Base-by-base conservation (phyloP, 768 basidiomycete genomes). In the Tremella mesenterica region DNA sequence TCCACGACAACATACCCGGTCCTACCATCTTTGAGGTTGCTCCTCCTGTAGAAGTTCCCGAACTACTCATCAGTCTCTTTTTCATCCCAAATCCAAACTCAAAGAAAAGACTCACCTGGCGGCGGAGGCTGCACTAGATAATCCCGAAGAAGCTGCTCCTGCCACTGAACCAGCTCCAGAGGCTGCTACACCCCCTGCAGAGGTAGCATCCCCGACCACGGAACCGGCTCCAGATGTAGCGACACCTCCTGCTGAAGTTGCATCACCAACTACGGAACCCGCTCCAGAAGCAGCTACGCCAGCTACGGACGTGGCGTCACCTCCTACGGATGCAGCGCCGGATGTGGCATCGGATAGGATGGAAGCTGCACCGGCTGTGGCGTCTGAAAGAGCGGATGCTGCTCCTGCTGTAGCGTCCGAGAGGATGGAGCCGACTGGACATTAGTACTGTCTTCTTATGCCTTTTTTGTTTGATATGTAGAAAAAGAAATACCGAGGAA, bases 201-300 rank as follows among this genome's bases (percentile, higher is more conserved):
- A 16, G 14, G 44, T 27, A 16, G 46, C 52, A 26, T 16, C 49
- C 18, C 34, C 26, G n/a, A 25, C 53, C 28, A 48, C 23, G 23
- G 47, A 48, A 8, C 26, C 47, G 3, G 50, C 57, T 5, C 34
- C 56, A 14, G 56, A 57, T 13, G 56, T 58, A 10, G 52, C 56
- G 26, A 41, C 44, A 10, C 50, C 54, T 21, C 52, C 30, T 8
- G 20, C 46, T 0, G 59, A 53, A 18, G 59, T 60, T 4, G 38
- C 51, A 8, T 52, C 54, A 9, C 33, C 43, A 41, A 44, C 52
- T 27, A 55, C 49, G 18, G 41, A 46, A 6, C 36, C 49, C 21
- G 58, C 58, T 13, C 55, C 59, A 21, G 27, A 28, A 44, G 52
- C 28, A 7, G 50, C 52, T 30, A 23, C 59, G 16, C 57, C 57